phyloP scores from a whole-genome alignment of 2,329 filamentous ascomycete species.

The Hypoxylon sp. region DNA sequence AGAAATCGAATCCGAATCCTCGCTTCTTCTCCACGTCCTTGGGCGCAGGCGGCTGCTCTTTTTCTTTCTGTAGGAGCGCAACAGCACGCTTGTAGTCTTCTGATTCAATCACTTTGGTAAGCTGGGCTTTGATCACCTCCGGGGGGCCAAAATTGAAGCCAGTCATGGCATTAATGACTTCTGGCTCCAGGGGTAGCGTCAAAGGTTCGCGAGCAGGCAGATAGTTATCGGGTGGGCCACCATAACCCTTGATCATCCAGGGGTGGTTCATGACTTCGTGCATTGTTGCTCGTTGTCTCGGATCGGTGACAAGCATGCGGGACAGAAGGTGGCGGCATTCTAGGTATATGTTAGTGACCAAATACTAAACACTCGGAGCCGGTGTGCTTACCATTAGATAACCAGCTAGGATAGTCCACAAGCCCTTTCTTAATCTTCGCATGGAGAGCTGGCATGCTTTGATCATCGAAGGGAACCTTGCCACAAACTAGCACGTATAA shows the following conservation, averaged over 20 bases:
- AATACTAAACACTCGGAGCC: slow-evolving; percentile 11
- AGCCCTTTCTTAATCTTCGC: slow-evolving; percentile 98
- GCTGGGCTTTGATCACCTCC: slow-evolving; percentile 83
- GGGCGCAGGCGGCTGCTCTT: slow-evolving; percentile 67
- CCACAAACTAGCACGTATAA: slow-evolving; percentile 97
- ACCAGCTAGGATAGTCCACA: slow-evolving; percentile 95
- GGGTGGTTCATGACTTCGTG: slow-evolving; percentile 94
- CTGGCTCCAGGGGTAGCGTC: slow-evolving; percentile 83
- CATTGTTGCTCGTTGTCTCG: slow-evolving; percentile 85
- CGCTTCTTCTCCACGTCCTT: slow-evolving; percentile 84
- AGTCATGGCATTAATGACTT: slow-evolving; percentile 92
- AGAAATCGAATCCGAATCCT: slow-evolving; percentile 93
- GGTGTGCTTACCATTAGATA: slow-evolving; percentile 80
- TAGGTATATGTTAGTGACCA: slow-evolving; percentile 60
- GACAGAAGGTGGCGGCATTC: slow-evolving; percentile 95
- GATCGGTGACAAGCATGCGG: slow-evolving; percentile 95
- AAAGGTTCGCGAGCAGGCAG: slow-evolving; percentile 86
- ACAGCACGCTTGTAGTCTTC: slow-evolving; percentile 93
- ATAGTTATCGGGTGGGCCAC: slow-evolving; percentile 87
- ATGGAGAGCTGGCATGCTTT: slow-evolving; percentile 98
- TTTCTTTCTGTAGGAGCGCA: slow-evolving; percentile 76
- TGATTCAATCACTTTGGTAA: slow-evolving; percentile 89
- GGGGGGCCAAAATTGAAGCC: slow-evolving; percentile 96
- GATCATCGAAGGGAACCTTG: slow-evolving; percentile 98
- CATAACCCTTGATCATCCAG: slow-evolving; percentile 96